These are phyloP conservation scores for Farysia itapuensis DNA, from an alignment of 1,284 basidiomycete species.

Conservation along the genomic window DNA sequence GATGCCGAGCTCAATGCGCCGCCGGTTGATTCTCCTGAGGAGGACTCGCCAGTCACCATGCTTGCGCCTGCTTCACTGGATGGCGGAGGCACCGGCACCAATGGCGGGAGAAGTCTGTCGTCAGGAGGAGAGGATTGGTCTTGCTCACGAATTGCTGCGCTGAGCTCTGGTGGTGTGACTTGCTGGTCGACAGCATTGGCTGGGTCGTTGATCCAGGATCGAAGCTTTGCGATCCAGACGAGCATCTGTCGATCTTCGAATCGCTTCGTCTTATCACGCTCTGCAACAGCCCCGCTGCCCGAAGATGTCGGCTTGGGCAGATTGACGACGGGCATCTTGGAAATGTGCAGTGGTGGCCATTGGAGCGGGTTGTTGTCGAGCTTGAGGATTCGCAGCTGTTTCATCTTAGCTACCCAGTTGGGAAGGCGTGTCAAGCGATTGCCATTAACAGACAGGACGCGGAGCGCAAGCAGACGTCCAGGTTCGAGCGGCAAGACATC, in stretches of 20 bases:
- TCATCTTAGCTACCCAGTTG: constrained; percentile 74
- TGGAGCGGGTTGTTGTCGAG: constrained; percentile 80
- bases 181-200: constrained; percentile 1
- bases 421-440: constrained; percentile 83
- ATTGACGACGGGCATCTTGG: constrained; percentile 39
- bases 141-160: background rate
- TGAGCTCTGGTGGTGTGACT: background rate
- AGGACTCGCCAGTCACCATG: background rate
- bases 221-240: constrained; percentile 44
- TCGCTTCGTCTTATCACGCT: constrained; percentile 28
- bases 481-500: constrained; percentile 76
- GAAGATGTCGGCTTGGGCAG: constrained; percentile 14
- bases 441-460: constrained; percentile 77
- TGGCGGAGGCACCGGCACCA: background rate
- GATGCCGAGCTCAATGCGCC: background rate
- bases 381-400: constrained; percentile 76
- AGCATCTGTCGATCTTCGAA: constrained; percentile 47
- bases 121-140: background rate
- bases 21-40: background rate
- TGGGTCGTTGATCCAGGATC: constrained; percentile 42
- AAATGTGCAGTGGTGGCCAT: constrained; percentile 69
- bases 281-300: constrained; percentile 55
- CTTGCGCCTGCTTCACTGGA: background rate
- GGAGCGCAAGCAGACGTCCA: constrained; percentile 76
- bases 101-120: background rate